phyloP scores from a whole-genome alignment of 129 eudicot species.

The Flaveria trinervia region DNA sequence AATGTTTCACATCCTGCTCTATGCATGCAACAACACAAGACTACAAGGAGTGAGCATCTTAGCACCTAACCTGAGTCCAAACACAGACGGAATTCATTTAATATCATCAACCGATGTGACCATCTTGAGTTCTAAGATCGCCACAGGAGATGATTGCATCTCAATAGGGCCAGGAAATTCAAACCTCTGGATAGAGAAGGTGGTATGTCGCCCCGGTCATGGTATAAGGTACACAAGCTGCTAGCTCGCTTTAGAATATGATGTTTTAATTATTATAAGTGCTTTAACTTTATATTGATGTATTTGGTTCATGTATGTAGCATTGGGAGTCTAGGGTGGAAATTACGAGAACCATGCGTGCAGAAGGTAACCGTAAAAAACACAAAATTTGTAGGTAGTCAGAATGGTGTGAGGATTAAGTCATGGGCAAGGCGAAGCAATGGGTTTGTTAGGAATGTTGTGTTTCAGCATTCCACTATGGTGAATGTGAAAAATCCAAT shows the following conservation, averaged over 20 bases:
- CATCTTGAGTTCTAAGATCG: conserved; percentile 28
- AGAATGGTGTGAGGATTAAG: conserved; percentile 42
- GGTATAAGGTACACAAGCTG: conserved; percentile 46
- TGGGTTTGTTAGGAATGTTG: conserved; percentile 38
- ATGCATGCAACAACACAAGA: conserved; percentile 29
- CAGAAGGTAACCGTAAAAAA: conserved; percentile 32
- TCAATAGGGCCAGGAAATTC: conserved; percentile 41
- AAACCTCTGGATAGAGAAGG: conserved; percentile 35
- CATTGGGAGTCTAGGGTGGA: conserved; percentile 46
- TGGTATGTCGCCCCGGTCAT: conserved; percentile 54
- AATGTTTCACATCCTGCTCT: conserved; percentile 38
- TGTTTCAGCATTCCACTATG: conserved; percentile 42
- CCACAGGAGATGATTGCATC: conserved; percentile 46
- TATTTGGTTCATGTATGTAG: background rate
- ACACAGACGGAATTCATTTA: conserved; percentile 44
- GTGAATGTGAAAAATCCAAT: conserved; percentile 38
- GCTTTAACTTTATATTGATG: background rate
- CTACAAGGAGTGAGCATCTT: conserved; percentile 34
- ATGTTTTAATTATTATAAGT: background rate
- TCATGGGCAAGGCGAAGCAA: conserved; percentile 49
- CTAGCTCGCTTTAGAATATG: background rate
- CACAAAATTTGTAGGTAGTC: conserved; percentile 27
- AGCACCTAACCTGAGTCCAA: conserved; percentile 41
- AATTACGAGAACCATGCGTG: conserved; percentile 31
- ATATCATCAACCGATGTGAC: conserved; percentile 29